Evolutionary conservation across 208 protist genomes (phyloP), one percentile per base, ranked within the genome.

Genomic region (Trypanosoma cruzi): DNA sequence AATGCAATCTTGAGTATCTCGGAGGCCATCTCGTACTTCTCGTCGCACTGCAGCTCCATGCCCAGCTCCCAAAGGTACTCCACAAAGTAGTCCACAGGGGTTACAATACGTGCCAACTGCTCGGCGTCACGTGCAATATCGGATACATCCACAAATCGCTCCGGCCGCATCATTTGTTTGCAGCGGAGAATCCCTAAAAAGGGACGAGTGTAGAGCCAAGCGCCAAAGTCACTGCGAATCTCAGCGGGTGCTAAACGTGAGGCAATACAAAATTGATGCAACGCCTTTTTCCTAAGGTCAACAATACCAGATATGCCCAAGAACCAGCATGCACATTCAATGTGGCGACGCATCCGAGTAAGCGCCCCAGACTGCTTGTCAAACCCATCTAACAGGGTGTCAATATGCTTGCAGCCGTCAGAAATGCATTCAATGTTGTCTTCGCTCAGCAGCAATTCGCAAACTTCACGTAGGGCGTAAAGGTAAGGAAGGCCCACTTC

Each of bases 171-270:
- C 52, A 91, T 52, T 74, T 86, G 79, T 63, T 91, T 91, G 64
- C 88, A 94, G 20, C 75, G 76, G 32, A 94, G 64, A 26, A 94
- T 70, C 8, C 88, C 88, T 22, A 87, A 88, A 68, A 91, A 91
- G 18, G 88, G 88, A 65, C 91, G 82, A 18, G 91, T 69, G 50
- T 94, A 83, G 26, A 94, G 74, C 88, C 88, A 94, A 26, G 84
- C 79, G 32, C 88, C 88, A 67, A 90, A 83, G 50, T 94, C 88
- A 74, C 83, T 91, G 22, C 81, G 71, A 48, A 94, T 76, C 50
- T 88, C 91, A 32, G 37, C 56, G n/a, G 88, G 88, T 52, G 91
- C 73, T 31, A 81, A 75, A n/a, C 34, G 63, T 62, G 91, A 85
- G n/a, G 88, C 84, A n/a, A 56, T 80, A 44, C 77, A 75, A 31